These are phyloP conservation scores for Wickerhamomyces sp. DNA, from an alignment of 1,139 yeast species.

Conservation along the genomic window DNA sequence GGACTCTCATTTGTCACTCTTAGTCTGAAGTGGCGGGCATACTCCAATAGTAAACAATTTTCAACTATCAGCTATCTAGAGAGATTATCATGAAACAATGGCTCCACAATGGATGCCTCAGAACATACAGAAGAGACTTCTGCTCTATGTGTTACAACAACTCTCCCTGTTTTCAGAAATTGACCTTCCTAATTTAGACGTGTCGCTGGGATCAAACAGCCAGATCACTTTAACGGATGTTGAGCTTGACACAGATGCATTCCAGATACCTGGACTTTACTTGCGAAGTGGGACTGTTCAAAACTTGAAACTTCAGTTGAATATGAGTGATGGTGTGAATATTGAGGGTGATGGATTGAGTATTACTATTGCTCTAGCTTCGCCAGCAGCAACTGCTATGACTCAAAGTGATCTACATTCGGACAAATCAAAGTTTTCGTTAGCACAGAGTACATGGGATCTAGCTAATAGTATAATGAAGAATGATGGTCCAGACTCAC, in stretches of 20 bases:
- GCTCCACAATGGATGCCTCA: slow-evolving; percentile 79
- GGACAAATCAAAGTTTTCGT: slow-evolving; percentile 33
- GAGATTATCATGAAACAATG: slow-evolving; percentile 28
- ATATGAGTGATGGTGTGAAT: slow-evolving; percentile 62
- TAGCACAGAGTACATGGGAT: slow-evolving; percentile 64
- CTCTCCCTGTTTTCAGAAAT: slow-evolving; percentile 79
- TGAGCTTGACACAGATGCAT: slow-evolving; percentile 66
- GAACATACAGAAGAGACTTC: slow-evolving; percentile 73
- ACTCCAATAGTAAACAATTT: neutral
- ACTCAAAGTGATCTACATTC: slow-evolving; percentile 11
- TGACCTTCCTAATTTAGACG: slow-evolving; percentile 76
- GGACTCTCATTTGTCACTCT: neutral
- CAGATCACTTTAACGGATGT: slow-evolving; percentile 57
- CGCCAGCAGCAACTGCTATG: slow-evolving; percentile 6
- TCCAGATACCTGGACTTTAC: slow-evolving; percentile 63
- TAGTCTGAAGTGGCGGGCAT: slow-evolving; percentile 2
- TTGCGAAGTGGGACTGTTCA: slow-evolving; percentile 61
- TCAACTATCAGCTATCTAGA: neutral
- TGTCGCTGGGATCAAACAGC: slow-evolving; percentile 58
- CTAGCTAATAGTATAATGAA: slow-evolving; percentile 56
- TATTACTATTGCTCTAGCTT: slow-evolving; percentile 48
- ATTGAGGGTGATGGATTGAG: slow-evolving; percentile 54
- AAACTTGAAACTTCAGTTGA: slow-evolving; percentile 44
- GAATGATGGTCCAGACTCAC: slow-evolving; percentile 11
- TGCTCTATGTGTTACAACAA: slow-evolving; percentile 75